A percentile compares a stretch with the other conserved stretches of the same genome.
phyloP scores from a whole-genome alignment of 306 rosid species.

The Canavalia ensiformis region DNA sequence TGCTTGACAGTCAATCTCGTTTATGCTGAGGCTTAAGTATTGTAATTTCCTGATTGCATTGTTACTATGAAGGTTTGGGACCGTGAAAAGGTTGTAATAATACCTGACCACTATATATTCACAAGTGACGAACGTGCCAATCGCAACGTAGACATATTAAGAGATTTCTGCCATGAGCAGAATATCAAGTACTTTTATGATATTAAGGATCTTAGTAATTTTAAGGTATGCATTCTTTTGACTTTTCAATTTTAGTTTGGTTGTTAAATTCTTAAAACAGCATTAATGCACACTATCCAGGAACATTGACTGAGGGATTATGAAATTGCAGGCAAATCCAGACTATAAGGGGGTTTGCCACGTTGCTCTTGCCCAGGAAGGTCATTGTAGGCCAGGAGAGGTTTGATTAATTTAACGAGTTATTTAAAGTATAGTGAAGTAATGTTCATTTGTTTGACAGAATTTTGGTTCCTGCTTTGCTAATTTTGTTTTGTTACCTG shows the following conservation, averaged over 20 bases:
- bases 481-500: constrained; percentile 37
- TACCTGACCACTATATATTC: constrained; percentile 96
- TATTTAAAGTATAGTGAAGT: constrained; percentile 7
- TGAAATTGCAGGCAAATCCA: constrained; percentile 82
- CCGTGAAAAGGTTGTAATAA: constrained; percentile 87
- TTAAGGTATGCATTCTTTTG: constrained; percentile 65
- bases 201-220: constrained; percentile 88
- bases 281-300: constrained; percentile 24
- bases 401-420: constrained; percentile 53
- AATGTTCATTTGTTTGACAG: constrained; percentile 27
- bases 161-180: constrained; percentile 91
- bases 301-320: constrained; percentile 21
- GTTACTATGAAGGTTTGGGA: constrained; percentile 84
- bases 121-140: constrained; percentile 94
- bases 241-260: constrained; percentile 5
- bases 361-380: constrained; percentile 98
- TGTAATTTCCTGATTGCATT: constrained; percentile 36
- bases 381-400: constrained; percentile 99
- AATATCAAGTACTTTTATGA: constrained; percentile 95
- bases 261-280: constrained; percentile 23
- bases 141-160: constrained; percentile 91
- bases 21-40: constrained; percentile 5
- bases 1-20: constrained; percentile 12
- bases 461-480: constrained; percentile 35
- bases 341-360: constrained; percentile 99